A percentile compares a stretch with the other conserved stretches of the same genome.
These are phyloP conservation scores for Jatropha curcas DNA, from an alignment of 345 rosid genomes.

Conservation along the genomic window DNA sequence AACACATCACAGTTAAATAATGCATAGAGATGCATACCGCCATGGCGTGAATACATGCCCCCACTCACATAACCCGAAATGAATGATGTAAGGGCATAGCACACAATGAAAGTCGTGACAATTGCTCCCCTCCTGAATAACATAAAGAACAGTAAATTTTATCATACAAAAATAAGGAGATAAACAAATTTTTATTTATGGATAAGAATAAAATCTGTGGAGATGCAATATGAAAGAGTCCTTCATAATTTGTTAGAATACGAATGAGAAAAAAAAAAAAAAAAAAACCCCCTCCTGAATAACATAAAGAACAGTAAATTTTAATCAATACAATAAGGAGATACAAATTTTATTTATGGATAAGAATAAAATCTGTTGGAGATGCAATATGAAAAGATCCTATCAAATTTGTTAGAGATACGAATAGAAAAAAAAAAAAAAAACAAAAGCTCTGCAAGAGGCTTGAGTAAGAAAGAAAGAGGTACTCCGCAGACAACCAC, in stretches of 20 bases:
- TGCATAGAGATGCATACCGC: conserved; percentile 56
- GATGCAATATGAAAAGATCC: too few relatives aligned
- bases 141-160: conserved; percentile 9
- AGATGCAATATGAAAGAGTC: too few relatives aligned
- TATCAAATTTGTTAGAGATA: too few relatives aligned
- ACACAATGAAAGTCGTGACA: conserved; percentile 92
- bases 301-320: conserved; percentile 12
- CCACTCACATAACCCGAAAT: conserved; percentile 98
- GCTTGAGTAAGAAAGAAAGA: too few relatives aligned
- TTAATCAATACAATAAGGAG: not conserved
- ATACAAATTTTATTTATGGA: not conserved
- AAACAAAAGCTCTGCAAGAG: too few relatives aligned
- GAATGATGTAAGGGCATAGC: conserved; percentile 96
- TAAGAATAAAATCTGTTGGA: too few relatives aligned
- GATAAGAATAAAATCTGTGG: too few relatives aligned
- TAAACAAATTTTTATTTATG: not conserved
- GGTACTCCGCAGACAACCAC: too few relatives aligned
- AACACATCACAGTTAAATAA: conserved; percentile 10
- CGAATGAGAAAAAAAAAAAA: too few relatives aligned
- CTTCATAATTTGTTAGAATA: too few relatives aligned
- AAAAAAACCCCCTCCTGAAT: conserved; percentile 98
- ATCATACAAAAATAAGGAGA: not conserved
- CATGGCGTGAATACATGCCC: conserved; percentile 97
- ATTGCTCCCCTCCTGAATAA: conserved; percentile 96
- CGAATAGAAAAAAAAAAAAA: too few relatives aligned